Conservation (phyloP, 1,284 basidiomycete species). For the Irpex lacteus region DNA sequence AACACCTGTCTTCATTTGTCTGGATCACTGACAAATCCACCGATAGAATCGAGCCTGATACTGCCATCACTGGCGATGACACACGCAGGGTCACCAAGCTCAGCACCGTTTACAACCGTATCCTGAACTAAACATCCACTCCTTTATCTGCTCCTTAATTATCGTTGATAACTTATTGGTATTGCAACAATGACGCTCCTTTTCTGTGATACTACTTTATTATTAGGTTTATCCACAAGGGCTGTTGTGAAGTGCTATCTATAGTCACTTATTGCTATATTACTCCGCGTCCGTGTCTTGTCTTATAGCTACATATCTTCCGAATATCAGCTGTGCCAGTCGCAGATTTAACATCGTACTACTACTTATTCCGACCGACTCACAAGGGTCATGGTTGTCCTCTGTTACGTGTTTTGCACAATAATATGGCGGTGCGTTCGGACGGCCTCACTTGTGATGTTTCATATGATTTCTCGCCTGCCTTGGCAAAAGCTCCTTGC, state of each 20-base stretch:
- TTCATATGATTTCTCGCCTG: too few species aligned
- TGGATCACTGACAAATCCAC: neutral
- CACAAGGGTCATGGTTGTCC: too few species aligned
- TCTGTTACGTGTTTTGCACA: too few species aligned
- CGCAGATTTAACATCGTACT: neutral
- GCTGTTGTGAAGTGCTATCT: neutral
- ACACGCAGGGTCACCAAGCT: neutral
- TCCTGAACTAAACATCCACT: neutral
- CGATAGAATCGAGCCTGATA: neutral
- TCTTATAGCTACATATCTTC: too few species aligned
- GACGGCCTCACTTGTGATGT: too few species aligned
- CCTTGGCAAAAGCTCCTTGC: too few species aligned
- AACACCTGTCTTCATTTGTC: neutral
- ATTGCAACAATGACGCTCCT: neutral
- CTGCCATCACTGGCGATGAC: neutral
- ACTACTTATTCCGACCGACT: too few species aligned
- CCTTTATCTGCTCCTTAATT: neutral
- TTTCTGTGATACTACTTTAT: neutral
- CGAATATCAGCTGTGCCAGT: neutral
- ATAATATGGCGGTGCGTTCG: too few species aligned
- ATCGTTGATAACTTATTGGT: neutral
- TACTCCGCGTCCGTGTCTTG: too few species aligned
- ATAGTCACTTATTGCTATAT: neutral
- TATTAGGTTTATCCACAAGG: neutral
- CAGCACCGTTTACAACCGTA: neutral